phyloP scores from a whole-genome alignment of 2,329 filamentous ascomycete species.

The Sporothrix dimorphospora region DNA sequence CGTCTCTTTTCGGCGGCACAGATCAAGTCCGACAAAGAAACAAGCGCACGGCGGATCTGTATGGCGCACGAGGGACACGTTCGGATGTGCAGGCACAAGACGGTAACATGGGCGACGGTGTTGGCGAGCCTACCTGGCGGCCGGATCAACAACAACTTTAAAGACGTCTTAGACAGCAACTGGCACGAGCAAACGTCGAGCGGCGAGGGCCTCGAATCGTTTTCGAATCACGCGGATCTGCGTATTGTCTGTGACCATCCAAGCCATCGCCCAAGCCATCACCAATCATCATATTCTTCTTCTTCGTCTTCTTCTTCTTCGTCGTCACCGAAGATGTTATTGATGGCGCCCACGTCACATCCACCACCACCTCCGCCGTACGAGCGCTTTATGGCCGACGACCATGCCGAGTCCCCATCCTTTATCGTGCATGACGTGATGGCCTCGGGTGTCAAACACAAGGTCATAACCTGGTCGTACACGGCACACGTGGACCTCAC shows the following conservation, averaged over 20 bases:
- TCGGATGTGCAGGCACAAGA: slow-evolving; percentile 5
- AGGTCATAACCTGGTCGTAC: slow-evolving; percentile 22
- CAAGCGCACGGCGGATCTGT: not conserved
- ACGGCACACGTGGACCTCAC: slow-evolving; percentile 23
- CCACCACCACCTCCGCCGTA: not conserved
- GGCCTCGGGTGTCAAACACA: not conserved
- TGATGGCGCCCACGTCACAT: no score
- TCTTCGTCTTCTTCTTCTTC: no score
- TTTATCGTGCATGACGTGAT: slow-evolving; percentile 1
- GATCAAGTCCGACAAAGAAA: not conserved
- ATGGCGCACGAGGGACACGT: slow-evolving; percentile 11
- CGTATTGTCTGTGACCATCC: slow-evolving; percentile 19
- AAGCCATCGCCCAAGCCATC: slow-evolving; percentile 19
- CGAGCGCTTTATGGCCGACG: not conserved
- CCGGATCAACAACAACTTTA: not conserved
- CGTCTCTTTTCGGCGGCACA: slow-evolving; percentile 1
- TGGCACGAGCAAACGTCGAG: not conserved
- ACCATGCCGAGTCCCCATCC: not conserved
- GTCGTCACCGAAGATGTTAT: no score
- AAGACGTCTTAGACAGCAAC: not conserved
- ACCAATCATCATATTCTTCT: not conserved
- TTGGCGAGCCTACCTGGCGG: not conserved
- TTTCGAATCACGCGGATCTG: not conserved
- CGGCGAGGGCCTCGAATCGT: not conserved
- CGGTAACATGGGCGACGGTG: not conserved